Evolutionary conservation across 1,284 basidiomycete species (phyloP), one percentile per base, ranked within the genome.

Genomic region (Wolfiporia cocos): DNA sequence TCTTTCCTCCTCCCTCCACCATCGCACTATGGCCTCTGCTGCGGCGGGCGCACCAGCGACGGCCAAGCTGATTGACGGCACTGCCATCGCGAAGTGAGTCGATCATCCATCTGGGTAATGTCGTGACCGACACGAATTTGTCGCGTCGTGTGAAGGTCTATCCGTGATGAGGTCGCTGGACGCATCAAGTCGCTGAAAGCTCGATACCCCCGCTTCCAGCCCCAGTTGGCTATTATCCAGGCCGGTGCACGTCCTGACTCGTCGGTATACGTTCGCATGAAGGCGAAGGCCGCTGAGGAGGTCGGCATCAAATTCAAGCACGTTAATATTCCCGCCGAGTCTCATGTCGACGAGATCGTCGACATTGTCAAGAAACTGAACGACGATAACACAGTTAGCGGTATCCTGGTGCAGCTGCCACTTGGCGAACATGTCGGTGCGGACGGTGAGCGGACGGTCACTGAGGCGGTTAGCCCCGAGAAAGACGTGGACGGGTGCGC

Each of bases 381-480:
- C 65, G 75, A 78, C 43, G 90, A 99, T 57, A 81, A 86, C 17
- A 61, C 70, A 32, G 76, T 98, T 49, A 89, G 84, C 56, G 96
- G 95, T 38, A 84, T 99, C 42, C 77, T 99, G 39, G 95, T 99
- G 7, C 96, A 99, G 66, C 82, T 99, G n/a, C 96, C 96, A 32
- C 81, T 99, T 3, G 89, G 89, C 14, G 76, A 86, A 34, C 88
- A 95, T 53, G 81, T 98, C 47, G 76, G 76, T 39, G 66, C 86
- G 15, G 89, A 90, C 22, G 92, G 83, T 23, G 95, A 98, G 65
- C 85, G 94, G 49, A 73, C 76, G 21, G 87, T 99, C 42, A 96
- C 94, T 31, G 95, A 98, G 66, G 84, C 91, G n/a, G 81, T 99
- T 52, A 86, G 81, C 49, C 92, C 93, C 12, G 76, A 84, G 61